These are phyloP conservation scores for Spirogloea muscicola DNA, from an alignment of 139 green algal genomes.

Conservation along the genomic window DNA sequence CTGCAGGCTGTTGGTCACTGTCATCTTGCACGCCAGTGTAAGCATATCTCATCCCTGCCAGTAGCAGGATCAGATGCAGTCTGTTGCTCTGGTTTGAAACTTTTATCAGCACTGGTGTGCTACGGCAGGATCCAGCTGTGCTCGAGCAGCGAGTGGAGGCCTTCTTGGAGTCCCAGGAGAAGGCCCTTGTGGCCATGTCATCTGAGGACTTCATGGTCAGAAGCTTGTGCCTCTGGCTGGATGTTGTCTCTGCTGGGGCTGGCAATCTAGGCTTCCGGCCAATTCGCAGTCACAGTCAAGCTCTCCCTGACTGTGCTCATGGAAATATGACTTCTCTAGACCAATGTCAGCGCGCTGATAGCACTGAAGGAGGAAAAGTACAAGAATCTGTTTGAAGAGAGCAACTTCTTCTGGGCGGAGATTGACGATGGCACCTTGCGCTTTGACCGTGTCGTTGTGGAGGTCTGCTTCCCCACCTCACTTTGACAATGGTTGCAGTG, in stretches of 20 bases:
- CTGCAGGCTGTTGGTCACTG: no score
- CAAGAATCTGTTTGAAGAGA: constrained; percentile 51
- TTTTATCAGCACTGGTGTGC: no score
- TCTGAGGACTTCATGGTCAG: not conserved
- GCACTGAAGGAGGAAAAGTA: constrained; percentile 47
- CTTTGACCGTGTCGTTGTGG: constrained; percentile 39
- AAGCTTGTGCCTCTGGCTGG: no score
- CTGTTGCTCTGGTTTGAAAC: no score
- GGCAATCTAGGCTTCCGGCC: no score
- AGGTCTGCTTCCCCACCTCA: no score
- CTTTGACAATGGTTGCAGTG: no score
- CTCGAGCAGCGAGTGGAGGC: constrained; percentile 36
- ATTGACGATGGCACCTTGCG: constrained; percentile 45
- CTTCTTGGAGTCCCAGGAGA: constrained; percentile 11
- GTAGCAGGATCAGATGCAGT: no score
- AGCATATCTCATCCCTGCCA: no score
- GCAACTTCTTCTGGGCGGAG: constrained; percentile 24
- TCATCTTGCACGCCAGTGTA: no score
- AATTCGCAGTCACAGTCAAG: no score
- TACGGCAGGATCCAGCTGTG: constrained; percentile 8
- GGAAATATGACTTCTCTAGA: constrained; percentile 27
- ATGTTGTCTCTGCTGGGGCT: not conserved
- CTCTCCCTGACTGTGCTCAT: not conserved
- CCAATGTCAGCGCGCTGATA: constrained; percentile 30
- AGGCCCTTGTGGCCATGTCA: not conserved